Evolutionary conservation across 2,329 filamentous ascomycete genomes (phyloP).

Genomic region (Ceratocystis harringtonii): DNA sequence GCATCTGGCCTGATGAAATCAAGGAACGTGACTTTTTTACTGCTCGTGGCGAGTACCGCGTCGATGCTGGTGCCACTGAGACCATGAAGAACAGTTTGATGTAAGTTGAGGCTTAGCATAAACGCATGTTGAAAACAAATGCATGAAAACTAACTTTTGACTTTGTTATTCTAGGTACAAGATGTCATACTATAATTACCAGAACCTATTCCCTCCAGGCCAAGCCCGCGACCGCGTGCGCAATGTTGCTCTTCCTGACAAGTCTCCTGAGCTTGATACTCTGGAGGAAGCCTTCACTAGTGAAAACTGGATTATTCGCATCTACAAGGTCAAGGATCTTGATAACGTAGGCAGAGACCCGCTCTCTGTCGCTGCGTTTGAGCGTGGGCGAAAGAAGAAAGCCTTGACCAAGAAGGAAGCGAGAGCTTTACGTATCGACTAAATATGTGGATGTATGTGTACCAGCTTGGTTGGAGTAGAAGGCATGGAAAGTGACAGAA

Average conservation of each 20-base stretch:
- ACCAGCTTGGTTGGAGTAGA: not conserved
- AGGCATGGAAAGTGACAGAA: not conserved
- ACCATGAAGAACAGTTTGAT: conserved; percentile 99
- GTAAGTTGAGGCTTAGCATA: conserved; percentile 39
- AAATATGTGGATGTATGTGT: conserved; percentile 22
- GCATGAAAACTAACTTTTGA: conserved; percentile 16
- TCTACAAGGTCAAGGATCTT: conserved; percentile 98
- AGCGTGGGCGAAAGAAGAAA: conserved; percentile 71
- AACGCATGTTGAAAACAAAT: not conserved
- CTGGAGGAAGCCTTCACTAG: conserved; percentile 96
- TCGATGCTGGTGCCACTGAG: conserved; percentile 83
- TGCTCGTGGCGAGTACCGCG: conserved; percentile 77
- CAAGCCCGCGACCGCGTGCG: conserved; percentile 86
- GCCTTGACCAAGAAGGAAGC: conserved; percentile 55
- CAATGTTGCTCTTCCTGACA: conserved; percentile 60
- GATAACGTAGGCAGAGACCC: conserved; percentile 93
- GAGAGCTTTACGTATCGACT: conserved; percentile 57
- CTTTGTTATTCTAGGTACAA: conserved; percentile 60
- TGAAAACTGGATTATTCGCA: conserved; percentile 99
- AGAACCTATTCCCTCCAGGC: conserved; percentile 76
- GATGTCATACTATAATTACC: conserved; percentile 99
- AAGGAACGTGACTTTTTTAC: conserved; percentile 97
- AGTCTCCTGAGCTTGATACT: conserved; percentile 71
- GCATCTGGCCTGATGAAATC: conserved; percentile 99
- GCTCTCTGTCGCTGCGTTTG: conserved; percentile 50